A percentile compares a stretch with the other conserved stretches of the same genome.
Evolutionary conservation across 1,139 yeast genomes (phyloP).

Genomic region (Casaregolazyma suthepensis): DNA sequence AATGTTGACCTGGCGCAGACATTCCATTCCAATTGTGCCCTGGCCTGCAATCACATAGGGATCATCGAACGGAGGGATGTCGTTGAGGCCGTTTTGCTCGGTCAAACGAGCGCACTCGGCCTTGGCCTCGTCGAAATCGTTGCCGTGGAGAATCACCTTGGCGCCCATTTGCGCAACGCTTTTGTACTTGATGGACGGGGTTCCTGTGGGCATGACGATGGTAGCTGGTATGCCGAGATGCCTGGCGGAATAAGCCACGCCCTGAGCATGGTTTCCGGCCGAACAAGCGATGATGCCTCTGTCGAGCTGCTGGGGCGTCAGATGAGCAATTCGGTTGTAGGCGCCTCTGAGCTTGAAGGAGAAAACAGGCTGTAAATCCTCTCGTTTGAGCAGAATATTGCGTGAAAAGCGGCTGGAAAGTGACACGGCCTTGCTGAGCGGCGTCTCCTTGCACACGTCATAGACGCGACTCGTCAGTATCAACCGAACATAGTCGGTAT

Average conservation of each 20-base stretch:
- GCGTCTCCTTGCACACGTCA: slow-evolving; percentile 89
- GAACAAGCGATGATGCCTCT: slow-evolving; percentile 96
- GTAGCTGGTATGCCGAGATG: slow-evolving; percentile 85
- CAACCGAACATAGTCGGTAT: slow-evolving; percentile 72
- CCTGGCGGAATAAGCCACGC: slow-evolving; percentile 90
- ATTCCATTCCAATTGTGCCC: slow-evolving; percentile 93
- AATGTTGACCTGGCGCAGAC: slow-evolving; percentile 76
- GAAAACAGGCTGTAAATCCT: slow-evolving; percentile 90
- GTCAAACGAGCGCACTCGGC: slow-evolving; percentile 74
- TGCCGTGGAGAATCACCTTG: slow-evolving; percentile 87
- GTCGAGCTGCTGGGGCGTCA: slow-evolving; percentile 59
- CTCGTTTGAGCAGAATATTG: slow-evolving; percentile 75
- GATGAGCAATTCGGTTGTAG: slow-evolving; percentile 89
- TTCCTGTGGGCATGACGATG: slow-evolving; percentile 95
- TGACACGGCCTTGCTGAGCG: slow-evolving; percentile 69
- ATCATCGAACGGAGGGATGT: slow-evolving; percentile 95
- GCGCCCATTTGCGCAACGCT: slow-evolving; percentile 91
- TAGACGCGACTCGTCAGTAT: slow-evolving; percentile 89
- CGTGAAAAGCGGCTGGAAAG: slow-evolving; percentile 69
- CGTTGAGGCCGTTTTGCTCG: slow-evolving; percentile 64
- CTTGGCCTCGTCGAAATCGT: slow-evolving; percentile 90
- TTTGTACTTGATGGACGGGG: slow-evolving; percentile 89
- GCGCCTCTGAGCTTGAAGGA: slow-evolving; percentile 97
- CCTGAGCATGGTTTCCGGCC: slow-evolving; percentile 99
- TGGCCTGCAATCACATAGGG: slow-evolving; percentile 99